Evolutionary conservation across 176 grass and related monocot species (phyloP), one percentile per base, ranked within the genome.

Genomic region (Oryza coarctata): DNA sequence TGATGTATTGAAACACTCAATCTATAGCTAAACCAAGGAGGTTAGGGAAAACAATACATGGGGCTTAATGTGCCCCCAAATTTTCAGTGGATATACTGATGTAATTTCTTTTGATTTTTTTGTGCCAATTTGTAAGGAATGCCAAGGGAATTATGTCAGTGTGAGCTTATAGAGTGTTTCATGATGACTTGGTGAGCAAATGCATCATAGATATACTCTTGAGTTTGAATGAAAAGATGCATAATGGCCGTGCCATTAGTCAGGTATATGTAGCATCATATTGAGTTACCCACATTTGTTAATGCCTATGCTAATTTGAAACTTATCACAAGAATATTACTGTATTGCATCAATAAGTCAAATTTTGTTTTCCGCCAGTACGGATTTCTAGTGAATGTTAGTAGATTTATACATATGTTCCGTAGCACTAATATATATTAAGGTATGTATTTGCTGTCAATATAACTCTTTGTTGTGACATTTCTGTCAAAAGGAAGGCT

Each of bases 311-410:
- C 12, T 1, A 13, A 55, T n/a, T 22, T 55, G 14, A n/a, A 43
- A 52, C 50, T 55, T 55, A 18, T 49, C 14, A 5, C 44, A 15
- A 71, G 23, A 45, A 9, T 15, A n/a, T 31, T 49, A 32, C 7
- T 83, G n/a, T 62, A 12, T 83, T 49, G 39, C 50, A 50, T 85
- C 10, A 11, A 49, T 80, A 14, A 28, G n/a, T 26, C 38, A 75
- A 75, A 75, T 12, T 45, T 73, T 33, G n/a, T 73, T 73, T 62
- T 6, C 12, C 18, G 13, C 30, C 69, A 39, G 62, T 63, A 75
- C 26, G 3, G 62, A 68, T 73, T 0, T 60, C 79, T 70, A 82
- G 47, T 34, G 22, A 45, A 63, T 74, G 22, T 11, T 45, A 31
- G 18, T 28, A 13, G 5, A 44, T 30, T 23, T 32, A 62, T 8